Base-by-base conservation (phyloP, 2,329 filamentous ascomycete genomes). In the Chaetothyriales sp. region DNA sequence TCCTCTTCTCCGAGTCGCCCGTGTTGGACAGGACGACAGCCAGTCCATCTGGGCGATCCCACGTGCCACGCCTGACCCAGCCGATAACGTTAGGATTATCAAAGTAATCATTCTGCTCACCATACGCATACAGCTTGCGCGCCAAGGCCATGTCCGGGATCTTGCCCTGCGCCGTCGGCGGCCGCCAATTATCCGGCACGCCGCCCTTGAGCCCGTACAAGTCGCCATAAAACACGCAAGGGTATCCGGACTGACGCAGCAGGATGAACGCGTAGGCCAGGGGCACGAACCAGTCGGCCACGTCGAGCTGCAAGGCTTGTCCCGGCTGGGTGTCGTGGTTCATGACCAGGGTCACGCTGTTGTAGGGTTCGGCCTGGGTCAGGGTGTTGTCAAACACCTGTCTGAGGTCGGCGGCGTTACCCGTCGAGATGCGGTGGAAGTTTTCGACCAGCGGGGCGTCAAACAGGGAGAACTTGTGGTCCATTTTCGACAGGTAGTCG, bases 181-280 rank as follows among this genome's bases (percentile, higher is more conserved):
- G 66, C 50, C 74, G 69, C 2, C 72, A 66, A 15, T 72, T 69
- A 26, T 73, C 48, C 18, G 46, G 25, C 26, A 54, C 49, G 6
- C 52, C 63, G 32, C 67, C 71, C 49, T 71, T 67, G 47, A 76
- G 76, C 42, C 78, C 78, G 62, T 79, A 80, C 1, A 81, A 62
- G 59, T 82, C 78, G 43, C 78, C 77, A 60, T 77, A 82, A 62
- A 83, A 83, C 36, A 80, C 68, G 55, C 76, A 80, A 0, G 79
- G 79, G 26, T 47, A 73, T 28, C 79, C 79, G 26, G 74, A 67
- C 44, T 68, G 61, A 8, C 79, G 72, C 18, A 83, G 73, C 1
- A 84, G 73, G 51, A 83, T 82, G 44, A 84, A 72, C 0, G 78
- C 67, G 62, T 84, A 83, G 3, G 79, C 81, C 8, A 84, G 70